Percentiles rank a stretch among this genome's conserved stretches.
Conservation (phyloP, 768 basidiomycete genomes). For the Tephrocybe sp. region DNA sequence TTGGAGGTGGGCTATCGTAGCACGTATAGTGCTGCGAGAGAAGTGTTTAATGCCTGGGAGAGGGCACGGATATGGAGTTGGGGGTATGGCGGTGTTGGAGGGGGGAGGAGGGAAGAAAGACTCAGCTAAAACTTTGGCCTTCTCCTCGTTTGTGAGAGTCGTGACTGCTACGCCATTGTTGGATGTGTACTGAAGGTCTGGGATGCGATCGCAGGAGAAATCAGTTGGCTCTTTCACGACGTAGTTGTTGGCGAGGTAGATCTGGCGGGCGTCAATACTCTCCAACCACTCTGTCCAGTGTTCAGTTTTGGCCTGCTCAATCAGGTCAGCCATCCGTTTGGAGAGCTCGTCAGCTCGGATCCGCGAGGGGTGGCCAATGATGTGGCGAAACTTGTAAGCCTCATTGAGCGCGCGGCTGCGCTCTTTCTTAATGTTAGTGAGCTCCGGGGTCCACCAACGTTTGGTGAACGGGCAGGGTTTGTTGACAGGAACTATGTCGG, state of each 20-base stretch:
- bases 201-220: background rate
- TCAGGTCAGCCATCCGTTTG: background rate
- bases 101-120: constrained; percentile 17
- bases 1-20: constrained; percentile 15
- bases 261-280: background rate
- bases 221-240: constrained; percentile 2
- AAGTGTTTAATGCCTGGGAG: background rate
- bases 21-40: background rate
- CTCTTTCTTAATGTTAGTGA: background rate
- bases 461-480: constrained; percentile 2
- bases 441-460: constrained; percentile 16
- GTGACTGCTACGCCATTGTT: background rate
- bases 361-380: background rate
- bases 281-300: constrained; percentile 9
- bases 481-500: background rate
- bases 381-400: background rate
- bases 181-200: background rate
- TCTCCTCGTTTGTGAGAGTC: constrained; percentile 1
- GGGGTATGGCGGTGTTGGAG: background rate
- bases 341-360: background rate
- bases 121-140: constrained; percentile 4
- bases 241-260: constrained; percentile 6
- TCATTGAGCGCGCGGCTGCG: background rate
- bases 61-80: constrained; percentile 4
- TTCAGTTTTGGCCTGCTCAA: background rate